Evolutionary conservation across 164 flowering plant genomes (phyloP), one percentile per base, ranked within the genome.

Genomic region (Macadamia integrifolia): DNA sequence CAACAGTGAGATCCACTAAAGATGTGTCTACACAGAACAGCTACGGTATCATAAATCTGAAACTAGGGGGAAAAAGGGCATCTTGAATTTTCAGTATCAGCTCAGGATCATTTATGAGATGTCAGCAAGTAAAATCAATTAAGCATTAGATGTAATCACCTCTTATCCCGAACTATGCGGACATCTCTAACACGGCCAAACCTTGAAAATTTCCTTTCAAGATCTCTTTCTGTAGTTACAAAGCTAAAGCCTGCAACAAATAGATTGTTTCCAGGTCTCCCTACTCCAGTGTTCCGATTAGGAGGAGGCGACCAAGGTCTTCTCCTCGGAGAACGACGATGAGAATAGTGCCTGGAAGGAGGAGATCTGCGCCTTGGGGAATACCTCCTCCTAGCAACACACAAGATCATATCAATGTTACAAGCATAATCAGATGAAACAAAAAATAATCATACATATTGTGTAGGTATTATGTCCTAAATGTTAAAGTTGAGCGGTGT

Each of bases 121-220:
- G 15, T 62, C 13, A 30, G 40, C 43, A 67, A n/a, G 48, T 11
- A 63, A 53, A 46, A 40, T 31, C 53, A 69, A 53, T 42, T 42
- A 53, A 57, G 44, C 55, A 46, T 3, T 30, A 56, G 40, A 43
- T 18, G 31, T 12, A 30, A 6, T 74, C 64, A 80, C 83, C 83
- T 80, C 75, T 70, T 80, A 65, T 80, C 83, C 59, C 83, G 81
- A 71, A 80, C 80, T n/a, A 80, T 78, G 57, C 83, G 83, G 68
- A 80, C 77, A 76, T 78, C 77, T 62, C 72, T 70, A 48, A 80
- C 83, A 58, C 76, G 78, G 55, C 83, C 81, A 69, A 76, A 80
- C 71, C 79, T 76, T 18, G 80, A 80, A 62, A 80, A 80, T 65
- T 80, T 80, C 69, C 78, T 76, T 61, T 80, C 81, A 50, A 80